Evolutionary conservation across 768 basidiomycete genomes (phyloP), one percentile per base, ranked within the genome.

Genomic region (Mycena galopus): DNA sequence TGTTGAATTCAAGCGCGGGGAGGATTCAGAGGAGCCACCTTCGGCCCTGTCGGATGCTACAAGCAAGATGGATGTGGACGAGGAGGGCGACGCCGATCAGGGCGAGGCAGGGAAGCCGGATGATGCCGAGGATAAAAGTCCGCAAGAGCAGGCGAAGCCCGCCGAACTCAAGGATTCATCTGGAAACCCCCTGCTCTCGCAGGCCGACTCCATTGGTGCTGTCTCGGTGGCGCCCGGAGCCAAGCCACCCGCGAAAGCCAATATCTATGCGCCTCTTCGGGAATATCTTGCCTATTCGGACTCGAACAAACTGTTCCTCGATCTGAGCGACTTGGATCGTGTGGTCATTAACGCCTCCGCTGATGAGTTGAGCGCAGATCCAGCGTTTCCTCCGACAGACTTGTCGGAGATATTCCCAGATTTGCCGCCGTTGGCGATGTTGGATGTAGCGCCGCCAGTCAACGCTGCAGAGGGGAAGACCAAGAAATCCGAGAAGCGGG

Each of bases 361-460:
- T 7, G 82, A 81, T 11, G 60, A 72, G 17, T 70, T 69, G 51
- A 69, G 68, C 21, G 70, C 77, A 23, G 78, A 79, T 35, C 71
- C 78, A 8, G 75, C 77, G 12, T 78, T 78, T 23, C 79, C 81
- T 25, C 79, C 87, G 65, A 76, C 85, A 57, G 91, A 91, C 73
- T 83, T 93, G 29, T 86, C 88, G 2, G 87, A 89, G 35, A 89
- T 98, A 50, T 98, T 98, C 79, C 96, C 96, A 0, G 97, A 98
- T 67, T 87, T 97, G 14, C 88, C 89, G 37, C 88, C 91, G 14
- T 84, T 90, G 47, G 84, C 83, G 14, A 83, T 94, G 63, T 82
- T 90, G 35, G 91, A 92, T 65, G 75, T 88, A 71, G 73, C 85
- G 76, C 79, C 82, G 58, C 42, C 77, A 61, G 75, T 80, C n/a